Evolutionary conservation across 2,329 filamentous ascomycete species (phyloP).

Genomic region (Colletotrichum lentis): DNA sequence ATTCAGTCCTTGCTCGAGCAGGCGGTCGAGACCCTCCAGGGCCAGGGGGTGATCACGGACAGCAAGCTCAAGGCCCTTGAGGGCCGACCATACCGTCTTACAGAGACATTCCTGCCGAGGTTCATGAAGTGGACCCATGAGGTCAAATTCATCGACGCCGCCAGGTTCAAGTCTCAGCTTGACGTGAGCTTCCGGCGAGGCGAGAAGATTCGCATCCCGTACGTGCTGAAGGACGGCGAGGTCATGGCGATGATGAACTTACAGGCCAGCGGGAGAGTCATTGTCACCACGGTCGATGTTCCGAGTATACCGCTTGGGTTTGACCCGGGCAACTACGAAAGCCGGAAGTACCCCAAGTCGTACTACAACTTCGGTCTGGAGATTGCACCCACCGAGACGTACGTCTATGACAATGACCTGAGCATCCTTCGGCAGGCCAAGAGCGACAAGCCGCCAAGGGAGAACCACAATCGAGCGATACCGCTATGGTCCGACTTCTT

Average conservation of each 20-base stretch:
- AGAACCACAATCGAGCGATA: slow-evolving; percentile 58
- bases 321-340: slow-evolving; percentile 75
- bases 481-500: slow-evolving; percentile 80
- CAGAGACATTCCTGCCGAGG: slow-evolving; percentile 63
- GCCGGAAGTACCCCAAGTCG: slow-evolving; percentile 70
- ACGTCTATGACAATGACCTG: slow-evolving; percentile 64
- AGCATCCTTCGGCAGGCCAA: slow-evolving; percentile 50
- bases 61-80: slow-evolving; percentile 65
- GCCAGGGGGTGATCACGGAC: slow-evolving; percentile 64
- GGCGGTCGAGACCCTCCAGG: slow-evolving; percentile 59
- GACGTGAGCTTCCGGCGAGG: slow-evolving; percentile 62
- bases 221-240: slow-evolving; percentile 68
- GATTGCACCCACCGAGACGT: slow-evolving; percentile 65
- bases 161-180: slow-evolving; percentile 65
- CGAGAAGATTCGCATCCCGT: slow-evolving; percentile 58
- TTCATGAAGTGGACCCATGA: slow-evolving; percentile 65
- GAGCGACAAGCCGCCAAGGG: slow-evolving; percentile 52
- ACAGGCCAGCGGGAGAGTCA: slow-evolving; percentile 65
- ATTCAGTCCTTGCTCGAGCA: slow-evolving; percentile 55
- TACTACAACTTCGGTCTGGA: slow-evolving; percentile 71
- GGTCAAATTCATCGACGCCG: slow-evolving; percentile 65
- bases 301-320: slow-evolving; percentile 74
- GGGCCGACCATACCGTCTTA: slow-evolving; percentile 70
- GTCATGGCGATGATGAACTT: slow-evolving; percentile 74
- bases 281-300: slow-evolving; percentile 62